A percentile compares a stretch with the other conserved stretches of the same genome.
Evolutionary conservation across 2,329 filamentous ascomycete species (phyloP).

Genomic region (Xenoacremonium recifei): DNA sequence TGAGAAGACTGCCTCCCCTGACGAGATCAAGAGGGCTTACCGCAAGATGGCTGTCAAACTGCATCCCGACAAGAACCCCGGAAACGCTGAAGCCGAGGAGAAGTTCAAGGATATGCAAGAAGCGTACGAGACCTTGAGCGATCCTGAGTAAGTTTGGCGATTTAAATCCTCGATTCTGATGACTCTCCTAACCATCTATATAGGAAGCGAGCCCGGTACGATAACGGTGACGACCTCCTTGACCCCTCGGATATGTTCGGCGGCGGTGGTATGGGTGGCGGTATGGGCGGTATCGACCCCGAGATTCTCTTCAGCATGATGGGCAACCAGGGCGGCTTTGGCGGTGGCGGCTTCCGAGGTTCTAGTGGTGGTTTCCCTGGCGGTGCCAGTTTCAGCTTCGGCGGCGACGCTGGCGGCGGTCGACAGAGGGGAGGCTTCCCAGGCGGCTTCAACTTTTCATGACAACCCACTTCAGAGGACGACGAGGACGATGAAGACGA

Average conservation of each 20-base stretch:
- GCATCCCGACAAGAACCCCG: constrained; percentile 97
- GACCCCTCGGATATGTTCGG: constrained; percentile 86
- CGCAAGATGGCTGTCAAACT: constrained; percentile 90
- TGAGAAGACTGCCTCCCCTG: constrained; percentile 79
- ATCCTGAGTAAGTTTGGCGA: constrained; percentile 71
- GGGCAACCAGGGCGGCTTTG: constrained; percentile 61
- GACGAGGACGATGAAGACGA: constrained; percentile 23
- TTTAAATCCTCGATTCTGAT: background rate
- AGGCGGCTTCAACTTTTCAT: constrained; percentile 44
- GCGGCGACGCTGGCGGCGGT: constrained; percentile 36
- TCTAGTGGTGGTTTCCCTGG: constrained; percentile 51
- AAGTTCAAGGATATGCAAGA: constrained; percentile 98
- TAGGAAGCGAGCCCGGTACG: constrained; percentile 85
- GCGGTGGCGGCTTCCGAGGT: constrained; percentile 52
- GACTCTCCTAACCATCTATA: constrained; percentile 32
- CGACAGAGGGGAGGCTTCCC: constrained; percentile 37
- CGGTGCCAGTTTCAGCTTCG: constrained; percentile 60
- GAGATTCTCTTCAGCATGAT: constrained; percentile 84
- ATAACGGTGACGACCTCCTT: constrained; percentile 87
- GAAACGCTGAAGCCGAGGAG: constrained; percentile 78
- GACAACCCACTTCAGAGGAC: constrained; percentile 41
- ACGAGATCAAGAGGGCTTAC: constrained; percentile 94
- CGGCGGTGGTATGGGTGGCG: constrained; percentile 63
- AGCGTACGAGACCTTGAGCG: constrained; percentile 93
- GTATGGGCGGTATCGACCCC: constrained; percentile 69